A percentile compares a stretch with the other conserved stretches of the same genome.
Conservation (phyloP, 306 rosid genomes). For the Fagus crenata region DNA sequence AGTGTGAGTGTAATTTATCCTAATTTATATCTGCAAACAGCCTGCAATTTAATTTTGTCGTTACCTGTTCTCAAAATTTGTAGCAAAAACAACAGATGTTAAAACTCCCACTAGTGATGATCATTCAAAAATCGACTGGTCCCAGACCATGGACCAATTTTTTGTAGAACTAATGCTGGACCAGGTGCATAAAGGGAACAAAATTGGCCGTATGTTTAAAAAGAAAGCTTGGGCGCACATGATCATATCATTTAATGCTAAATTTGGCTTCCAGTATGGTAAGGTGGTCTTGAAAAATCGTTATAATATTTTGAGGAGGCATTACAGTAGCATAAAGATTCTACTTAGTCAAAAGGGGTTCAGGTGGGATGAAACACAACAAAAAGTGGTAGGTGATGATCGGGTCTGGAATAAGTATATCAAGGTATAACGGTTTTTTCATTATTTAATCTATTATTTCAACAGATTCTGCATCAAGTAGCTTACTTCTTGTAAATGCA, state of each 20-base stretch:
- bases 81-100: slow-evolving; percentile 13
- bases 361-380: slow-evolving; percentile 47
- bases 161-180: slow-evolving; percentile 54
- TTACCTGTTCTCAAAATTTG: slow-evolving; percentile 13
- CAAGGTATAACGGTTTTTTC: slow-evolving; percentile 34
- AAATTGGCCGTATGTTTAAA: slow-evolving; percentile 44
- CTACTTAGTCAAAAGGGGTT: slow-evolving; percentile 53
- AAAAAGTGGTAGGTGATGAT: slow-evolving; percentile 53
- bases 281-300: slow-evolving; percentile 56
- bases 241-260: slow-evolving; percentile 42
- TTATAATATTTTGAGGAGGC: slow-evolving; percentile 47
- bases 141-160: slow-evolving; percentile 38
- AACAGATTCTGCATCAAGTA: slow-evolving; percentile 12
- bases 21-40: not conserved
- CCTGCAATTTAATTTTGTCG: not conserved
- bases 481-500: slow-evolving; percentile 24
- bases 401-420: slow-evolving; percentile 46
- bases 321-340: slow-evolving; percentile 37
- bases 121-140: slow-evolving; percentile 33
- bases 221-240: slow-evolving; percentile 53
- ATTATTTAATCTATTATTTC: not conserved
- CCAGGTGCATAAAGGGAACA: slow-evolving; percentile 49
- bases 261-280: slow-evolving; percentile 40
- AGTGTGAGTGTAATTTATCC: no score
- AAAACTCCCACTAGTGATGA: slow-evolving; percentile 10